Evolutionary conservation across 495 filamentous ascomycete species (phyloP).

Genomic region (Aspergillus affinis): DNA sequence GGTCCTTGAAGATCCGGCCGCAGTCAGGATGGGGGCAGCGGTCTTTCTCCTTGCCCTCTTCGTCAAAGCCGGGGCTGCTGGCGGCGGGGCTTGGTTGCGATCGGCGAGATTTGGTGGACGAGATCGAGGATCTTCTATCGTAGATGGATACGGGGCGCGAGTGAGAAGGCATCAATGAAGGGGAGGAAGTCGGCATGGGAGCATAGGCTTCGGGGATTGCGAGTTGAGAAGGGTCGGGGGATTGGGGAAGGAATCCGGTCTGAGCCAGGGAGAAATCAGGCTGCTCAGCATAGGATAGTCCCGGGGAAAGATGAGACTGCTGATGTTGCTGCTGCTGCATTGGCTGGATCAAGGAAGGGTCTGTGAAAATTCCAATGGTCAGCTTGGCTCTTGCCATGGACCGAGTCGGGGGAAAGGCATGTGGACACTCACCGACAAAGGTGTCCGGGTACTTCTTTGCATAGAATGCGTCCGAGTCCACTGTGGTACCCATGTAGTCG

Average conservation of each 20-base stretch:
- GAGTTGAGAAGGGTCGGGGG: constrained; percentile 36
- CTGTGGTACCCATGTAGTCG: constrained; percentile 36
- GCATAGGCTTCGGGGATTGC: constrained; percentile 29
- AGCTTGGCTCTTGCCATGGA: constrained; percentile 1
- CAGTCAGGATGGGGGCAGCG: constrained; percentile 84
- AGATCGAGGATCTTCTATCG: constrained; percentile 53
- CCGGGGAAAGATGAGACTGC: constrained; percentile 27
- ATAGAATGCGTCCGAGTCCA: constrained; percentile 39
- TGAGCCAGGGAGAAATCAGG: constrained; percentile 27
- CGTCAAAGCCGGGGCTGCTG: constrained; percentile 54
- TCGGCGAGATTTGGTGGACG: constrained; percentile 54
- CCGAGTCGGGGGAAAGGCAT: not conserved
- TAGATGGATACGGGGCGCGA: constrained; percentile 40
- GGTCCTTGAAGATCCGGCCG: constrained; percentile 87
- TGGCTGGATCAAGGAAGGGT: constrained; percentile 62
- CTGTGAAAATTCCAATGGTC: constrained; percentile 30
- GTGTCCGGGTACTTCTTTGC: constrained; percentile 61
- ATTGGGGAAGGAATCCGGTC: constrained; percentile 31
- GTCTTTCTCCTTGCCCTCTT: constrained; percentile 64
- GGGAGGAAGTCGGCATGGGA: constrained; percentile 36
- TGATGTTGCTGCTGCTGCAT: constrained; percentile 26
- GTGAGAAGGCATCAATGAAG: constrained; percentile 34
- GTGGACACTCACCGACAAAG: constrained; percentile 81
- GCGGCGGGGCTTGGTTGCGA: constrained; percentile 56
- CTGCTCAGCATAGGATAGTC: constrained; percentile 38